Evolutionary conservation across 1,284 basidiomycete species (phyloP), one percentile per base, ranked within the genome.

Genomic region (Phenoliferia sp.): DNA sequence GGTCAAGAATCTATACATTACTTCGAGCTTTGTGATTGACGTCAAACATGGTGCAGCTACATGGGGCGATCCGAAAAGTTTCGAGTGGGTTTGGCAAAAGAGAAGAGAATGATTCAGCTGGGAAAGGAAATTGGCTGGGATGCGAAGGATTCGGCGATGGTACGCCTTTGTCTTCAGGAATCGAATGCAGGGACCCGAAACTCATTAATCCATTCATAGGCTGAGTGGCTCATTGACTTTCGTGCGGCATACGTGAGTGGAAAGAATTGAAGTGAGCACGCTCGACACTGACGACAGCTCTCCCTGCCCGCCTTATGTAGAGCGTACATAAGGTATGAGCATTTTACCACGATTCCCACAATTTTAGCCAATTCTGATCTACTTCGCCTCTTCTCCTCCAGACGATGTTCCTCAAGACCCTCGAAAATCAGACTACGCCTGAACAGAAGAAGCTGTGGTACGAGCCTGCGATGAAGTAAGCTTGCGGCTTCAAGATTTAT

Each of bases 381-480:
- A 44, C 22, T 22, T 44, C 12, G 22, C 39, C 39, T 22, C 22
- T 12, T 44, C 22, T 52, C 48, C 39, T 15, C 7, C 54, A 31
- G n/a, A 31, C n/a, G 6, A 56, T 56, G 54, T 56, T 56, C 54
- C 5, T 31, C 26, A 56, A 56, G 54, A 56, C 54, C 15, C 54
- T 56, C 26, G 54, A 28, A 31, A 31, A 56, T 16, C 54, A 56
- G 54, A 56, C 54, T 26, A 56, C 54, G 16, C 26, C n/a, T 5
- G 54, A 56, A 31, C 54, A 56, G n/a, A 56, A 56, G 54, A 56
- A 56, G 54, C 54, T 56, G 15, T 56, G n/a, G 26, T 31, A 29
- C 29, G 54, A 56, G 29, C 54, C 54, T 16, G 54, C 54, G 28
- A 5, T 29, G 10, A 28, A 31, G n/a, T 56, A 9, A 26, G 54